Conservation (phyloP, 2,329 filamentous ascomycete species). For the Trichoderma pleuroti region DNA sequence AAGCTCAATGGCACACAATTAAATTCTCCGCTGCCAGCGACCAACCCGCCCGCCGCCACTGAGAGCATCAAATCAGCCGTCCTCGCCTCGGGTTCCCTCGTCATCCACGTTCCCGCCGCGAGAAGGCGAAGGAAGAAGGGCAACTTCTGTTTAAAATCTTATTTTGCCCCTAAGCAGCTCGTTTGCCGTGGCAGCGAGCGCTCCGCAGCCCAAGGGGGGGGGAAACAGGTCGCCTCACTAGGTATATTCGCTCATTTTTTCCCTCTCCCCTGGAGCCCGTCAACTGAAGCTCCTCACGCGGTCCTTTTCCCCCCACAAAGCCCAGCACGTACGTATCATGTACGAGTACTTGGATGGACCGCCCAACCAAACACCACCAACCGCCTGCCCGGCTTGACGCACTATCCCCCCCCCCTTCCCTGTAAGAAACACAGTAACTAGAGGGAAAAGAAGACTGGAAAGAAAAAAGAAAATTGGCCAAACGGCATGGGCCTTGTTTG, state of each 20-base stretch:
- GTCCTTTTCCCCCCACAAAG: constrained; percentile 14
- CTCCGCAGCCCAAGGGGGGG: background rate
- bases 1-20: constrained; percentile 18
- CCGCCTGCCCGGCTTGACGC: constrained; percentile 11
- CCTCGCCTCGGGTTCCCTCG: background rate
- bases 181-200: background rate
- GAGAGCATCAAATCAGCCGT: constrained; percentile 4
- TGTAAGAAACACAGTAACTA: background rate
- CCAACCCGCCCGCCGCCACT: constrained; percentile 6
- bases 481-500: background rate
- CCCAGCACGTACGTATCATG: constrained; percentile 15
- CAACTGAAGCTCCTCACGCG: background rate
- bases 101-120: background rate
- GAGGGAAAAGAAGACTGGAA: background rate
- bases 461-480: background rate
- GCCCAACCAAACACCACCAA: constrained; percentile 20
- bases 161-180: background rate
- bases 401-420: background rate
- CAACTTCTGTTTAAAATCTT: background rate
- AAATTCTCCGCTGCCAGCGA: constrained; percentile 11
- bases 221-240: background rate
- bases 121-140: background rate
- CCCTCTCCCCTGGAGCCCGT: background rate
- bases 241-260: constrained; percentile 11
- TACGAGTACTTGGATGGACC: background rate